A percentile compares a stretch with the other conserved stretches of the same genome.
phyloP scores from a whole-genome alignment of 2,329 filamentous ascomycete genomes.

The Atkinsonella hypoxylon region DNA sequence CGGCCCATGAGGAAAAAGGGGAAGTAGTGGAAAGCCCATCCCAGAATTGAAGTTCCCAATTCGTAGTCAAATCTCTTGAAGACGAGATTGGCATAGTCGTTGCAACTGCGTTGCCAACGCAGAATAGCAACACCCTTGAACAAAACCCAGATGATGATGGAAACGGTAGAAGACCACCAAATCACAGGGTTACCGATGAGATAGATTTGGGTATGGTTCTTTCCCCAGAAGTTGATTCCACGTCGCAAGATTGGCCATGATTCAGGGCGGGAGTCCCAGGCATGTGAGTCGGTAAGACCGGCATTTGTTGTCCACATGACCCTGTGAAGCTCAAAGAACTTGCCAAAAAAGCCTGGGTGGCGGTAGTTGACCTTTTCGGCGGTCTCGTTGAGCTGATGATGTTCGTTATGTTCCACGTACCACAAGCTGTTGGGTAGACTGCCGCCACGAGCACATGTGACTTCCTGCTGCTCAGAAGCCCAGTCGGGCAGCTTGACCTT shows the following conservation, averaged over 20 bases:
- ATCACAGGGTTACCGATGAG: slow-evolving; percentile 89
- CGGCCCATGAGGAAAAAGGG: slow-evolving; percentile 97
- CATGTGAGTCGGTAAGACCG: slow-evolving; percentile 88
- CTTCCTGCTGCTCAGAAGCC: slow-evolving; percentile 97
- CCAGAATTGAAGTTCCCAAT: slow-evolving; percentile 77
- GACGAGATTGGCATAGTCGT: slow-evolving; percentile 67
- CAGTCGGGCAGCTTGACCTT: slow-evolving; percentile 98
- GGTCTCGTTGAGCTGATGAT: slow-evolving; percentile 60
- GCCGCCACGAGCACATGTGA: slow-evolving; percentile 88
- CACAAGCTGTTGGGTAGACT: slow-evolving; percentile 93
- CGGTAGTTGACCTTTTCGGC: slow-evolving; percentile 94
- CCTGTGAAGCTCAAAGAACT: slow-evolving; percentile 93
- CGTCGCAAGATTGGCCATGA: slow-evolving; percentile 88
- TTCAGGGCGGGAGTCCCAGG: slow-evolving; percentile 90
- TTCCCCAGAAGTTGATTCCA: slow-evolving; percentile 99
- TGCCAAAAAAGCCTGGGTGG: slow-evolving; percentile 89
- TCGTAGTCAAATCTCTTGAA: slow-evolving; percentile 99
- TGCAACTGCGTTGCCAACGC: slow-evolving; percentile 87
- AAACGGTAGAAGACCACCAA: slow-evolving; percentile 80
- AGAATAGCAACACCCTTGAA: slow-evolving; percentile 85
- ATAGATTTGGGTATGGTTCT: slow-evolving; percentile 88
- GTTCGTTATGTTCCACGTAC: slow-evolving; percentile 88
- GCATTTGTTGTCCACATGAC: slow-evolving; percentile 99
- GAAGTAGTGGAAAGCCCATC: slow-evolving; percentile 98
- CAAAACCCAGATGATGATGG: slow-evolving; percentile 61